A percentile compares a stretch with the other conserved stretches of the same genome.
Evolutionary conservation across 257 asterid species (phyloP).

Genomic region (Capsicum baccatum): DNA sequence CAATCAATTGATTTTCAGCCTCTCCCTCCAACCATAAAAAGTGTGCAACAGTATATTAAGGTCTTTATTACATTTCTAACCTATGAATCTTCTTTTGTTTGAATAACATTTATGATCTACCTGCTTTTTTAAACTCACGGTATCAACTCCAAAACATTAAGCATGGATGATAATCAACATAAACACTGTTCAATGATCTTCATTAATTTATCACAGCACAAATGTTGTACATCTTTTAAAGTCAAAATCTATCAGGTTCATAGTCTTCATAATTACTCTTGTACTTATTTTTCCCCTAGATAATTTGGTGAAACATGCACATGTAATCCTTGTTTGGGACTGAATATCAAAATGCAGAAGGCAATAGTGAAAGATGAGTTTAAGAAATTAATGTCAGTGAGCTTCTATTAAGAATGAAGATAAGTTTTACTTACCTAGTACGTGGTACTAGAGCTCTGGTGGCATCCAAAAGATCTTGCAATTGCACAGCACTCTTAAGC

Average conservation of each 20-base stretch:
- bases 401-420: conserved; percentile 2
- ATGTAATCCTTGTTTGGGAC: background rate
- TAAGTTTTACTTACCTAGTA: conserved; percentile 48
- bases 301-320: background rate
- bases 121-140: background rate
- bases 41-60: background rate
- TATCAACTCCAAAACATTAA: background rate
- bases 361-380: background rate
- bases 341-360: conserved; percentile 18
- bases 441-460: conserved; percentile 93
- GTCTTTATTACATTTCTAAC: conserved; percentile 2
- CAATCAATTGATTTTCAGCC: background rate
- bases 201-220: background rate
- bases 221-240: background rate
- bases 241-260: background rate
- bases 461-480: conserved; percentile 98
- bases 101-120: background rate
- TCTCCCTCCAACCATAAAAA: conserved; percentile 5
- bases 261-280: background rate
- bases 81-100: background rate
- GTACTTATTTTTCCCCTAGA: background rate
- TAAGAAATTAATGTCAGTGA: background rate
- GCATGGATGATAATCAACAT: background rate
- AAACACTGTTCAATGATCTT: background rate
- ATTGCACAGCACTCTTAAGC: conserved; percentile 90